Conservation (phyloP, 2,329 filamentous ascomycete species). For the Colletotrichum euphorbiae region DNA sequence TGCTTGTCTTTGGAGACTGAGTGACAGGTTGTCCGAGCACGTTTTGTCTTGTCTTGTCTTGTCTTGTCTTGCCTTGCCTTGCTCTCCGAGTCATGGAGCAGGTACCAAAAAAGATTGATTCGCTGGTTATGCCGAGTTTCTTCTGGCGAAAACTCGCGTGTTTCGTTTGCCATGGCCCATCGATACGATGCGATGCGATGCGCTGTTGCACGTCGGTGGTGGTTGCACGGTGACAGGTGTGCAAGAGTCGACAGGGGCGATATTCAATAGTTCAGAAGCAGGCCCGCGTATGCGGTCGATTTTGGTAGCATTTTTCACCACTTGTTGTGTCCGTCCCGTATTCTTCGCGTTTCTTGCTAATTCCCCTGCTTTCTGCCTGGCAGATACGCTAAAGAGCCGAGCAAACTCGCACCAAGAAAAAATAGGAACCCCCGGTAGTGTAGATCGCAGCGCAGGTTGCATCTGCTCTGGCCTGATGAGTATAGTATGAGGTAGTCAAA, state of each 20-base stretch:
- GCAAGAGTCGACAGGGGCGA: slow-evolving; percentile 12
- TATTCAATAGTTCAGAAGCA: slow-evolving; percentile 7
- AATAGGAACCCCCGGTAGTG: neutral
- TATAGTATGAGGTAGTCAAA: neutral
- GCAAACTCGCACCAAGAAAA: slow-evolving; percentile 10
- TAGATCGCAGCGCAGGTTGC: too few species aligned
- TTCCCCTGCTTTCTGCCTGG: slow-evolving; percentile 7
- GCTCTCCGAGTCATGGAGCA: neutral
- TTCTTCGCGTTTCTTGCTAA: slow-evolving; percentile 13
- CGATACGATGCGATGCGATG: neutral
- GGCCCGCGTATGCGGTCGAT: slow-evolving; percentile 7
- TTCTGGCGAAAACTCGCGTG: slow-evolving; percentile 21
- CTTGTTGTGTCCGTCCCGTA: slow-evolving; percentile 18
- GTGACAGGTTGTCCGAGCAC: neutral
- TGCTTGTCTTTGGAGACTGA: neutral
- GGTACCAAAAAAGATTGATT: neutral
- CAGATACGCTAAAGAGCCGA: slow-evolving; percentile 35
- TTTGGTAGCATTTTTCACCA: slow-evolving; percentile 5
- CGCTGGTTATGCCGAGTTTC: neutral
- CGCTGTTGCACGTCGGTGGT: neutral
- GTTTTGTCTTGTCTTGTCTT: slow-evolving; percentile 1
- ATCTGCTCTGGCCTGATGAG: neutral
- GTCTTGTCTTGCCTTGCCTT: neutral
- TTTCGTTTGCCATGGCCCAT: slow-evolving; percentile 11
- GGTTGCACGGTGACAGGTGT: slow-evolving; percentile 1